Evolutionary conservation across 352 stramenopile species (phyloP).

Genomic region (Globisporangium spiculum): DNA sequence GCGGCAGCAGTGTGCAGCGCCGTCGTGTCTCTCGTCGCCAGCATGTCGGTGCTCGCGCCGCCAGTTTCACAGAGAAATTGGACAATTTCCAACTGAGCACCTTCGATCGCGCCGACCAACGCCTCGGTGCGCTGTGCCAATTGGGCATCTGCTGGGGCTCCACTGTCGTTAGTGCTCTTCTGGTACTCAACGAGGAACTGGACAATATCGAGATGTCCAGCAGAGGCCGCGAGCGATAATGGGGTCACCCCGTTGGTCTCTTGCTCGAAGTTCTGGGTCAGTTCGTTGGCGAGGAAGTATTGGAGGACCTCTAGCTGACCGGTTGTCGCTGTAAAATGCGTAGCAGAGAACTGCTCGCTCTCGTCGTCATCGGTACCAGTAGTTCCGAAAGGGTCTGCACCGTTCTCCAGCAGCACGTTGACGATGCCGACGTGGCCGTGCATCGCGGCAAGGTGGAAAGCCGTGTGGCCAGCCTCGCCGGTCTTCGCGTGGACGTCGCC

Average conservation of each 20-base stretch:
- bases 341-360: neutral
- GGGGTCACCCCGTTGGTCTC: slow-evolving; percentile 9
- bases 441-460: slow-evolving; percentile 26
- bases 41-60: slow-evolving; percentile 6
- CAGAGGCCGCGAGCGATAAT: slow-evolving; percentile 9
- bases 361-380: neutral
- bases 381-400: slow-evolving; percentile 4
- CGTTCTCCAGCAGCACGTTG: slow-evolving; percentile 19
- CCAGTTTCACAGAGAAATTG: slow-evolving; percentile 6
- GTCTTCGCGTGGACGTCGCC: neutral
- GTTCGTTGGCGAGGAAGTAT: slow-evolving; percentile 1
- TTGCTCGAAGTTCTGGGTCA: slow-evolving; percentile 3
- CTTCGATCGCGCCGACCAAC: slow-evolving; percentile 6
- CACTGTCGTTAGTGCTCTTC: neutral
- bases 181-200: slow-evolving; percentile 10
- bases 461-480: neutral
- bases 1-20: slow-evolving; percentile 11
- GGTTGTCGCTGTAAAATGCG: slow-evolving; percentile 8
- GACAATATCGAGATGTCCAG: slow-evolving; percentile 2
- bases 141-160: neutral
- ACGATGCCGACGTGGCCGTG: slow-evolving; percentile 22
- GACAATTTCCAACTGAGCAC: neutral
- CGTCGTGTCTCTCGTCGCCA: slow-evolving; percentile 7
- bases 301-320: slow-evolving; percentile 5
- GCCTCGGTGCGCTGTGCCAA: neutral